phyloP scores from a whole-genome alignment of 2,329 filamentous ascomycete genomes.

The Fusarium metavorans region DNA sequence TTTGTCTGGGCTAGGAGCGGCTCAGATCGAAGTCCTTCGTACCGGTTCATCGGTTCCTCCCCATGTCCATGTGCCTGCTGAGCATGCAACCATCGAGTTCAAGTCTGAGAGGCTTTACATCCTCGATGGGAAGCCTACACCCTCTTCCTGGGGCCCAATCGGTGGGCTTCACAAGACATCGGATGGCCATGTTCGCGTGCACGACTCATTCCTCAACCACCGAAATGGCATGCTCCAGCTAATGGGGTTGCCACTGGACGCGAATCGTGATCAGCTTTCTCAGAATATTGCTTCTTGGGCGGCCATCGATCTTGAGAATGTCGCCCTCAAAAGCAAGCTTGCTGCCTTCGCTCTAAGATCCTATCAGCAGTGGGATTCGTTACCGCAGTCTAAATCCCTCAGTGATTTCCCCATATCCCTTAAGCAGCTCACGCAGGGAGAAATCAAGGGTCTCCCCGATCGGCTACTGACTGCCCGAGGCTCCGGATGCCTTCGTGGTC shows the following conservation, averaged over 20 bases:
- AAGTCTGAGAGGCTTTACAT: constrained; percentile 63
- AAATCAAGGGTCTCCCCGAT: neutral
- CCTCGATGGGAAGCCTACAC: constrained; percentile 52
- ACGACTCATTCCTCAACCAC: constrained; percentile 67
- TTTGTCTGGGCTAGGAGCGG: constrained; percentile 62
- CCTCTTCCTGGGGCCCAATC: constrained; percentile 55
- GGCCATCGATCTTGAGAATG: constrained; percentile 61
- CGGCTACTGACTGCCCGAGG: neutral
- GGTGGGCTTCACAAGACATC: constrained; percentile 63
- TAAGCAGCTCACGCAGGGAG: constrained; percentile 45
- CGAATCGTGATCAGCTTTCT: constrained; percentile 54
- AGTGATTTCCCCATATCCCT: constrained; percentile 60
- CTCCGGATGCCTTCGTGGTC: constrained; percentile 61
- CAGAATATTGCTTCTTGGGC: constrained; percentile 54
- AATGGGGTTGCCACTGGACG: constrained; percentile 51
- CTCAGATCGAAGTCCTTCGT: constrained; percentile 56
- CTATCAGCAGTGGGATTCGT: constrained; percentile 63
- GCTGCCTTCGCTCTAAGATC: constrained; percentile 64
- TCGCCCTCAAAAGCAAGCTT: constrained; percentile 52
- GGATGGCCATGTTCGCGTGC: constrained; percentile 66
- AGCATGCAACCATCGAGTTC: constrained; percentile 65
- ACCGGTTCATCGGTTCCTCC: constrained; percentile 44
- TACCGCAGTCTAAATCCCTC: constrained; percentile 59
- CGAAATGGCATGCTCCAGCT: constrained; percentile 56
- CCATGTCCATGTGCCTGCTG: constrained; percentile 55